phyloP scores from a whole-genome alignment of 2,329 filamentous ascomycete species.

The Teratosphaeria pseudoeucalypti region DNA sequence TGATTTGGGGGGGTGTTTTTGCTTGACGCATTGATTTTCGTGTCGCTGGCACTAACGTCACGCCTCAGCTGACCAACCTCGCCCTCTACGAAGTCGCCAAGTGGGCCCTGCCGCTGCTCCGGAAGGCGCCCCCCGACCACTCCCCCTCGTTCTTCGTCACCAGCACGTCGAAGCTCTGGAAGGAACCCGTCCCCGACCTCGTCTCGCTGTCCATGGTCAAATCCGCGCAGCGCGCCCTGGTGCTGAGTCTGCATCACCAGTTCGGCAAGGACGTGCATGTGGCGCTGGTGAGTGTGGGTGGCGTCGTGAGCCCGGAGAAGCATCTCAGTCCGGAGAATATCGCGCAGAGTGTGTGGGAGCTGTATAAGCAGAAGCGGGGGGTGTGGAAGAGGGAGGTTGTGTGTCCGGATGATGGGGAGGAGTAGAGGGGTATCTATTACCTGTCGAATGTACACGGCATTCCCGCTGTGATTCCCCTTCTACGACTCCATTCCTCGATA shows the following conservation, averaged over 20 bases:
- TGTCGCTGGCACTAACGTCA: background rate
- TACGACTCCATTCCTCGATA: background rate
- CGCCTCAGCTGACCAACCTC: slow-evolving; percentile 34
- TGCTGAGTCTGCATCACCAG: slow-evolving; percentile 34
- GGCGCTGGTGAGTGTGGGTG: slow-evolving; percentile 38
- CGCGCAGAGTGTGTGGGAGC: slow-evolving; percentile 34
- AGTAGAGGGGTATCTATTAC: background rate
- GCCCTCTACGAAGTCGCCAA: slow-evolving; percentile 39
- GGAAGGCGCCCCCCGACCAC: slow-evolving; percentile 24
- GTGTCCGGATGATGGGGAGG: slow-evolving; percentile 1
- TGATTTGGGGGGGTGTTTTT: no score
- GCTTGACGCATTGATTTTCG: no score
- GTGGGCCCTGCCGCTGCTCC: slow-evolving; percentile 36
- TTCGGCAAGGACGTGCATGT: slow-evolving; percentile 37
- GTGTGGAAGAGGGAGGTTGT: slow-evolving; percentile 22
- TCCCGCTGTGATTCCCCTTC: background rate
- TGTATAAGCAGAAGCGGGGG: slow-evolving; percentile 32
- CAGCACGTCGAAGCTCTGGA: slow-evolving; percentile 36
- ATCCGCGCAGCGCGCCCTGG: slow-evolving; percentile 41
- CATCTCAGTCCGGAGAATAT: slow-evolving; percentile 38
- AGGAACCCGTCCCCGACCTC: slow-evolving; percentile 36
- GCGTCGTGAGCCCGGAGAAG: slow-evolving; percentile 32
- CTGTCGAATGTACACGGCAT: background rate
- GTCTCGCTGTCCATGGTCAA: slow-evolving; percentile 43
- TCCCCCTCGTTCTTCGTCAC: slow-evolving; percentile 42